Base-by-base conservation (phyloP, 352 stramenopile genomes). In the Pythium coloratum region DNA sequence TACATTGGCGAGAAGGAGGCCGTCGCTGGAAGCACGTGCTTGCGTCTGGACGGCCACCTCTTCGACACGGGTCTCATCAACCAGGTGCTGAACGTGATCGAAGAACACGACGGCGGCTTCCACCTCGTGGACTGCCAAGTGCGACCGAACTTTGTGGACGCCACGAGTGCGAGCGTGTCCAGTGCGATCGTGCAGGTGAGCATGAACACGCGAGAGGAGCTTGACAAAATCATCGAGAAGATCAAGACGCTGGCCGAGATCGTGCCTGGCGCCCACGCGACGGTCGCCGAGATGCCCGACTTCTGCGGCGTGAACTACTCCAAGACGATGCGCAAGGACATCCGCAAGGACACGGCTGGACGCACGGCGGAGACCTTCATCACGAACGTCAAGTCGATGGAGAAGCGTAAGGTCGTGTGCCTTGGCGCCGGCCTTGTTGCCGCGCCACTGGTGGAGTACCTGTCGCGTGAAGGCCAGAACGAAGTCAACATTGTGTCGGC, bases 61-160 rank as follows among this genome's bases (percentile, higher is more conserved):
- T 99, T 99, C 73, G 96, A 99, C 84, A 97, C 89, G 10, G 92
- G 93, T 30, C 74, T 99, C 26, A 98, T 99, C 73, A 99, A 99
- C 75, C 88, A 97, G 66, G 76, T 98, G 8, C 77, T 99, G 13
- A 96, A 99, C 77, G 80, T 97, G 14, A 92, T 99, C 61, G 95
- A 99, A 66, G 72, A 86, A 18, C 80, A 95, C 64, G 76, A 86
- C 38, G 94, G 91, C 59, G 80, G 84, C 1, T 98, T 98, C 68
- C 77, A 95, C 72, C 86, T 99, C 57, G 78, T 95, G 32, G 85
- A 98, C 57, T 98, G 93, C 63, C 77, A 93, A 71, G 92, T 98
- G 13, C 86, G 82, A 38, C 84, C 84, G 18, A 95, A 96, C 74
- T 85, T 89, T 62, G 49, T 78, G 28, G 74, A 77, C 38, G 62